A percentile compares a stretch with the other conserved stretches of the same genome.
Evolutionary conservation across 441 rosid genomes (phyloP).

Genomic region (Hypseocharis bilobata): DNA sequence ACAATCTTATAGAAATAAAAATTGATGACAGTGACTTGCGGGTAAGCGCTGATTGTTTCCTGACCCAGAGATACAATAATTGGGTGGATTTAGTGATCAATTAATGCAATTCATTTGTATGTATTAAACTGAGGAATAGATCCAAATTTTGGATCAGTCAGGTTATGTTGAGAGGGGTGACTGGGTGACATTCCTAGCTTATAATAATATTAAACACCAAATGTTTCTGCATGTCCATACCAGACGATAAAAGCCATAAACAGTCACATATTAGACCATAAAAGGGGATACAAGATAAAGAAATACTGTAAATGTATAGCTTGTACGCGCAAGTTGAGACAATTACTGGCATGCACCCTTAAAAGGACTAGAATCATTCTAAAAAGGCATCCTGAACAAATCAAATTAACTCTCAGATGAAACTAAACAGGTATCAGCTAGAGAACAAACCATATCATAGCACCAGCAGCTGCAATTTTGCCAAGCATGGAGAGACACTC

Average conservation of each 20-base stretch:
- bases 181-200: background rate
- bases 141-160: background rate
- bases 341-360: background rate
- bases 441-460: conserved; percentile 76
- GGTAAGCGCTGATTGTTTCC: background rate
- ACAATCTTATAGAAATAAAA: background rate
- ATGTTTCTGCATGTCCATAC: background rate
- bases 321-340: background rate
- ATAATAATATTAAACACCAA: background rate
- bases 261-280: background rate
- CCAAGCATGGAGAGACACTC: conserved; percentile 95
- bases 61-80: no score
- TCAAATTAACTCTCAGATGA: background rate
- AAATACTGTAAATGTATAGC: background rate
- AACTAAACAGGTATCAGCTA: conserved; percentile 10
- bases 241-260: background rate
- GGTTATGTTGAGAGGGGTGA: background rate
- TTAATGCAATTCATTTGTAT: background rate
- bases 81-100: background rate
- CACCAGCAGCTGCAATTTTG: conserved; percentile 96
- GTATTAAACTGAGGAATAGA: background rate
- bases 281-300: background rate
- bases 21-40: background rate
- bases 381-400: background rate
- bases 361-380: background rate